Percentiles rank a stretch among this genome's conserved stretches.
Conservation (phyloP, 1,139 yeast genomes). For the Yamadazyma triangularis region DNA sequence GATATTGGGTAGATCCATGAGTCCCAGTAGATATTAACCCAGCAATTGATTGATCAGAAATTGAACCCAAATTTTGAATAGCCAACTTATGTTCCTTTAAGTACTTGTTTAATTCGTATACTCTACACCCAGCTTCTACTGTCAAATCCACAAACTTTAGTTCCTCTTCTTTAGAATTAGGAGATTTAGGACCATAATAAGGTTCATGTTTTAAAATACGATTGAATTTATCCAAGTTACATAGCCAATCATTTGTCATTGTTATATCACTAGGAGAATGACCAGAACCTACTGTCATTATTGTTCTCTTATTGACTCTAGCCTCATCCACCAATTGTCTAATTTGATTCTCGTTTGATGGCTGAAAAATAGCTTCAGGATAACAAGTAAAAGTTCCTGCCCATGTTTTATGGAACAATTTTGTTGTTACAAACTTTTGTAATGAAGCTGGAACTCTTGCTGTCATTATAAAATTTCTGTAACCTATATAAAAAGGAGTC, state of each 20-base stretch:
- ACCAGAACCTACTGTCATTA: slow-evolving; percentile 89
- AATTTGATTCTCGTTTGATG: slow-evolving; percentile 60
- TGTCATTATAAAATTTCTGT: neutral
- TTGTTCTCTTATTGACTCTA: slow-evolving; percentile 51
- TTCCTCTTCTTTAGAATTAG: slow-evolving; percentile 25
- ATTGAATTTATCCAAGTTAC: slow-evolving; percentile 77
- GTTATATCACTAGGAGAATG: slow-evolving; percentile 94
- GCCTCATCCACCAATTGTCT: slow-evolving; percentile 64
- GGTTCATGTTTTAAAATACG: slow-evolving; percentile 42
- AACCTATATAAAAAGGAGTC: too few species aligned
- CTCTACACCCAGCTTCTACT: slow-evolving; percentile 86
- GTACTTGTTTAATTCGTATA: slow-evolving; percentile 70
- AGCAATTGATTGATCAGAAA: slow-evolving; percentile 89
- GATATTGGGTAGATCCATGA: slow-evolving; percentile 92
- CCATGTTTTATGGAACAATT: slow-evolving; percentile 68
- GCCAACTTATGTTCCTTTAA: slow-evolving; percentile 67
- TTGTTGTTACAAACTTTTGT: slow-evolving; percentile 31
- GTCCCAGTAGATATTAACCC: slow-evolving; percentile 96
- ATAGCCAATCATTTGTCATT: slow-evolving; percentile 83
- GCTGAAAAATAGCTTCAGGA: slow-evolving; percentile 80
- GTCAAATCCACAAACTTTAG: slow-evolving; percentile 82
- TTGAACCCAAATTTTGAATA: slow-evolving; percentile 88
- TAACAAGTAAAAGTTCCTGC: slow-evolving; percentile 80
- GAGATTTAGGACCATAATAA: slow-evolving; percentile 31
- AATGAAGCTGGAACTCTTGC: slow-evolving; percentile 25